Conservation (phyloP, 495 filamentous ascomycete species). For the Penicillium verhagenii region DNA sequence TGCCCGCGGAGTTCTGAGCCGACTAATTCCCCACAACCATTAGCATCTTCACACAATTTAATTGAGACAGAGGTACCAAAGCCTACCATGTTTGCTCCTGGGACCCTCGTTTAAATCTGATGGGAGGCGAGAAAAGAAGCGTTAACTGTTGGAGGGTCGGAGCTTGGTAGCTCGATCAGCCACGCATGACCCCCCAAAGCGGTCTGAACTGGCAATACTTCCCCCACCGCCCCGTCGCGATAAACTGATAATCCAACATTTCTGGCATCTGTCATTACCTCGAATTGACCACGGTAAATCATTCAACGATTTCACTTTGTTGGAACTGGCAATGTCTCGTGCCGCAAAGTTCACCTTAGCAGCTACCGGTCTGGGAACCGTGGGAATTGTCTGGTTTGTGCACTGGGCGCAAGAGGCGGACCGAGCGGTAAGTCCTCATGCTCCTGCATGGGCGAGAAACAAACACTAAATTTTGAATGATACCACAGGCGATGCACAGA, state of each 20-base stretch:
- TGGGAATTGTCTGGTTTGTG: constrained; percentile 77
- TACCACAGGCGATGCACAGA: constrained; percentile 82
- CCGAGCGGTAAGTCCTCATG: constrained; percentile 62
- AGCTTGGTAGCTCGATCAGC: constrained; percentile 39
- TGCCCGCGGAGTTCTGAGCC: constrained; percentile 96
- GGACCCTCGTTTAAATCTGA: constrained; percentile 14
- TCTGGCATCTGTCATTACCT: constrained; percentile 5
- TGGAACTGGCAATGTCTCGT: constrained; percentile 65
- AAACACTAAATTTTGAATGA: constrained; percentile 12
- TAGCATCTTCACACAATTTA: constrained; percentile 19
- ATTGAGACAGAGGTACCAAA: neutral
- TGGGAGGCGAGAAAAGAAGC: constrained; percentile 5
- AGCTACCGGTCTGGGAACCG: constrained; percentile 71
- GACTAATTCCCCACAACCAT: constrained; percentile 56
- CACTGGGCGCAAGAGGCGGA: constrained; percentile 87
- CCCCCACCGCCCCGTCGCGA: constrained; percentile 35
- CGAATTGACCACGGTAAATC: neutral
- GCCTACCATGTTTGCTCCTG: constrained; percentile 40
- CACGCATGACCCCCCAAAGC: constrained; percentile 40
- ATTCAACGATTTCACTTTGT: neutral
- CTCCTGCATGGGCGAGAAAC: neutral
- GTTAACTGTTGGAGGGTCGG: constrained; percentile 20
- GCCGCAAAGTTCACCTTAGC: constrained; percentile 84
- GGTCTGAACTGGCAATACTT: constrained; percentile 34
- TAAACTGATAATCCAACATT: constrained; percentile 30